These are phyloP conservation scores for Sextonia rubra DNA, from an alignment of 164 flowering plant species.

Conservation along the genomic window DNA sequence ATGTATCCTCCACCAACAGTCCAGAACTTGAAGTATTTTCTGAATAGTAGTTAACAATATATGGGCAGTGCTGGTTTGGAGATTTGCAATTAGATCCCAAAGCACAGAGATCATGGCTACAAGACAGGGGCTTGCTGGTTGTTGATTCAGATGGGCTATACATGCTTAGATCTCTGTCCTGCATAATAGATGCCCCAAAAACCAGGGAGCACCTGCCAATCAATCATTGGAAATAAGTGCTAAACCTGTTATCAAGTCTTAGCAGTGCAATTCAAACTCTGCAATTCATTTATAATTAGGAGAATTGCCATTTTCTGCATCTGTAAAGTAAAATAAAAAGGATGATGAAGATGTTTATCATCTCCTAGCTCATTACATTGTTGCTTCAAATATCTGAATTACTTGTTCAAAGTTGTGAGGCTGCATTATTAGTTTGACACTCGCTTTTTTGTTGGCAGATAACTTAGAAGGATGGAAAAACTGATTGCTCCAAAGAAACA, in stretches of 20 bases:
- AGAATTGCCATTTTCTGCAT: too few relatives aligned
- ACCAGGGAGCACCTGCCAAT: constrained; percentile 99
- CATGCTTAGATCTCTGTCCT: constrained; percentile 83
- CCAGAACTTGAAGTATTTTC: constrained; percentile 82
- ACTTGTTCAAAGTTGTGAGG: too few relatives aligned
- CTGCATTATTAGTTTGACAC: too few relatives aligned
- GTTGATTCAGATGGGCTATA: constrained; percentile 74
- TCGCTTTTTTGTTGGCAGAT: too few relatives aligned
- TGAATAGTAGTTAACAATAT: constrained; percentile 47
- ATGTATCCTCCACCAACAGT: constrained; percentile 66
- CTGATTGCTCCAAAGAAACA: too few relatives aligned
- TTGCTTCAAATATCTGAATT: too few relatives aligned
- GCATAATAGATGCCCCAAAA: constrained; percentile 97
- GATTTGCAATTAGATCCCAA: constrained; percentile 52
- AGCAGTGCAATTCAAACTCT: constrained; percentile 12
- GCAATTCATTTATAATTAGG: too few relatives aligned
- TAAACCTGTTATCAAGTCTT: constrained; percentile 58
- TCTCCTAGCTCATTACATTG: too few relatives aligned
- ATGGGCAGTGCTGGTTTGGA: constrained; percentile 70
- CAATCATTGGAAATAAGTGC: constrained; percentile 95
- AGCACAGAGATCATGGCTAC: constrained; percentile 73
- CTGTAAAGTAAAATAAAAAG: too few relatives aligned
- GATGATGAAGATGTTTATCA: too few relatives aligned
- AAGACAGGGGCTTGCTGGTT: constrained; percentile 66
- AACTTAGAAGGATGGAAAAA: too few relatives aligned